These are phyloP conservation scores for Globisporangium alternatum DNA, from an alignment of 352 stramenopile genomes.

Conservation along the genomic window DNA sequence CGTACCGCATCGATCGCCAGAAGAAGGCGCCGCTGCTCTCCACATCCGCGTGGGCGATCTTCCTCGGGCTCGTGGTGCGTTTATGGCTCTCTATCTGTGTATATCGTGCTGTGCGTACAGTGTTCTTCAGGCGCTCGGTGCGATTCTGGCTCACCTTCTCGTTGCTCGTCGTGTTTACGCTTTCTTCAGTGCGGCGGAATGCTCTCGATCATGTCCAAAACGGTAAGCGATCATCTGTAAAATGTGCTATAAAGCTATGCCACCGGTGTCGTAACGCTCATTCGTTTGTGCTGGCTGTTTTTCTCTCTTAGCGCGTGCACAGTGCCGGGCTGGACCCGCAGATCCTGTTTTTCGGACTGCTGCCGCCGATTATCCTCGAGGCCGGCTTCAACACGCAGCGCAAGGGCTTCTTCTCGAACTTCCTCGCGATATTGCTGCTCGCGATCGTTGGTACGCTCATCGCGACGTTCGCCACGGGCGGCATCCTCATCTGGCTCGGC, in stretches of 20 bases:
- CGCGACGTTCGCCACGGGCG: slow-evolving; percentile 44
- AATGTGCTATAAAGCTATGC: background rate
- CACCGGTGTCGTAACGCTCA: background rate
- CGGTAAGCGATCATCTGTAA: background rate
- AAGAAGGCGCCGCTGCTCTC: slow-evolving; percentile 38
- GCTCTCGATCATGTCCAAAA: slow-evolving; percentile 27
- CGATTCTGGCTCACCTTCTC: background rate
- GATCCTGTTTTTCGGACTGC: slow-evolving; percentile 54
- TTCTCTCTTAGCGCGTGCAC: slow-evolving; percentile 15
- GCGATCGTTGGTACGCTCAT: slow-evolving; percentile 52
- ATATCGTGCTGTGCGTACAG: background rate
- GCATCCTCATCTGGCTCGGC: slow-evolving; percentile 41
- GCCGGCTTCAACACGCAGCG: slow-evolving; percentile 62
- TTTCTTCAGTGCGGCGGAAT: slow-evolving; percentile 26
- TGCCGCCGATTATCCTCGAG: slow-evolving; percentile 67
- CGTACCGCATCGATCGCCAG: slow-evolving; percentile 48
- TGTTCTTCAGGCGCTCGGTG: too few species aligned
- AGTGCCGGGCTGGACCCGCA: slow-evolving; percentile 40
- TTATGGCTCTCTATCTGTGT: background rate
- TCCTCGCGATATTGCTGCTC: slow-evolving; percentile 36
- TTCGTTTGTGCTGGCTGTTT: background rate
- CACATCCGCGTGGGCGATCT: slow-evolving; percentile 50
- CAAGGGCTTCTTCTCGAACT: slow-evolving; percentile 57
- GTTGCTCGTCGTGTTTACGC: background rate
- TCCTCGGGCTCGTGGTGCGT: slow-evolving; percentile 44